Conservation (phyloP, 345 rosid genomes). For the Nephelium lappaceum region DNA sequence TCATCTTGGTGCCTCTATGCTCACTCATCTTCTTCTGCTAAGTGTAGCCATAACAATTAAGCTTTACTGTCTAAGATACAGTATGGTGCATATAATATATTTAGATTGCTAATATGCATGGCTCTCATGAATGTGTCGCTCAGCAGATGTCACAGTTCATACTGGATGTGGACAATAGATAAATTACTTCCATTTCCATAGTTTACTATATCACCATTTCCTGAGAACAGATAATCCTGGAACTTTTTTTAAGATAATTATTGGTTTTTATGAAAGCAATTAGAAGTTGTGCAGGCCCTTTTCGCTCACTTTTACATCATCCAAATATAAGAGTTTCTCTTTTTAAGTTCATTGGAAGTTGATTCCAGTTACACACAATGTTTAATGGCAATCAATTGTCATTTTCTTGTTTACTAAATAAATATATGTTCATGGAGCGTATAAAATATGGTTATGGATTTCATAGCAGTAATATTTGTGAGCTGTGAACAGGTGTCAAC, state of each 20-base stretch:
- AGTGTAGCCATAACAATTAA: background rate
- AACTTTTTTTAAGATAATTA: background rate
- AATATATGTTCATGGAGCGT: background rate
- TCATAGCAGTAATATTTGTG: background rate
- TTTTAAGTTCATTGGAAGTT: background rate
- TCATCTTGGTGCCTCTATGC: background rate
- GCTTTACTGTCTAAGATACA: background rate
- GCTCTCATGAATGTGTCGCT: background rate
- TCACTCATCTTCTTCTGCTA: background rate
- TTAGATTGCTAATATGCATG: slow-evolving; percentile 2
- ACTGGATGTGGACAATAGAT: background rate
- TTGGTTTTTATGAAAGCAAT: background rate
- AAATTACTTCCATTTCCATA: background rate
- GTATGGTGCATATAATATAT: background rate
- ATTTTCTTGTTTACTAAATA: background rate
- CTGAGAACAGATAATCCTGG: background rate
- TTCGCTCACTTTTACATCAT: background rate
- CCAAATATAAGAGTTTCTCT: background rate
- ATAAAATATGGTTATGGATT: background rate
- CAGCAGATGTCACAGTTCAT: background rate
- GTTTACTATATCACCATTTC: background rate
- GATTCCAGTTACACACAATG: background rate
- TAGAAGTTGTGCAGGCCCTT: background rate
- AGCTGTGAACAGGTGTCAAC: background rate
- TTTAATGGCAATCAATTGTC: background rate